These are phyloP conservation scores for Bjerkandera adusta DNA, from an alignment of 1,284 basidiomycete genomes.

Conservation along the genomic window DNA sequence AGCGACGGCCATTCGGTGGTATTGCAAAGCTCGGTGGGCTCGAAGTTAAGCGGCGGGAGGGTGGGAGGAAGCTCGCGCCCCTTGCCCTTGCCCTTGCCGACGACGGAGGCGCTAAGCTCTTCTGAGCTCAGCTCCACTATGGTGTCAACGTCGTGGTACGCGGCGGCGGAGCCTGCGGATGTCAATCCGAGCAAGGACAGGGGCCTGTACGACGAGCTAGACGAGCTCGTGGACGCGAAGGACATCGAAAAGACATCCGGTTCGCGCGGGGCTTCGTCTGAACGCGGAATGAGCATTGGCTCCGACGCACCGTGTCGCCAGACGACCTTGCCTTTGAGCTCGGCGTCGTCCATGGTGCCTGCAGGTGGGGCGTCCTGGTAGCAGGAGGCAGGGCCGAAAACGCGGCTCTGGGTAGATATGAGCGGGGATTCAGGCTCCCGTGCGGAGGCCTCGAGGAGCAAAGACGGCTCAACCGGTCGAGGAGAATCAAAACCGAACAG, in stretches of 20 bases:
- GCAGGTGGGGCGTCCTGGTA: conserved; percentile 12
- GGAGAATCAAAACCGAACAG: conserved; percentile 52
- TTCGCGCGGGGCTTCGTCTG: conserved; percentile 23
- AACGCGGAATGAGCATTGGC: conserved; percentile 43
- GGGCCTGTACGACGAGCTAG: conserved; percentile 9
- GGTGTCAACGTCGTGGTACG: conserved; percentile 1
- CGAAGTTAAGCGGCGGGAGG: conserved; percentile 62
- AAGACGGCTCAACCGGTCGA: conserved; percentile 30
- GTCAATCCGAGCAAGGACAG: conserved; percentile 2
- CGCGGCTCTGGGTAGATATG: conserved; percentile 12
- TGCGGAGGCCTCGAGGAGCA: conserved; percentile 28
- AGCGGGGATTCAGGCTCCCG: conserved; percentile 19
- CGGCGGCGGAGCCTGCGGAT: conserved; percentile 4
- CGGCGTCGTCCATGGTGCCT: conserved; percentile 16
- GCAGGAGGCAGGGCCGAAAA: conserved; percentile 6
- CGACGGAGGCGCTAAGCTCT: conserved; percentile 5
- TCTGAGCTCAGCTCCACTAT: conserved; percentile 7
- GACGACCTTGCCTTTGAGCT: conserved; percentile 48
- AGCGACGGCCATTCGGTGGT: conserved; percentile 38
- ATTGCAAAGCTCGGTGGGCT: conserved; percentile 47
- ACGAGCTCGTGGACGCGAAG: conserved; percentile 22
- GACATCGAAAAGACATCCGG: conserved; percentile 41
- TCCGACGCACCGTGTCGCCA: conserved; percentile 27
- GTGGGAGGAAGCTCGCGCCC: conserved; percentile 55
- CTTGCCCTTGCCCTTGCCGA: conserved; percentile 44